phyloP scores from a whole-genome alignment of 1,284 basidiomycete genomes.

The Apiotrichum sp. region DNA sequence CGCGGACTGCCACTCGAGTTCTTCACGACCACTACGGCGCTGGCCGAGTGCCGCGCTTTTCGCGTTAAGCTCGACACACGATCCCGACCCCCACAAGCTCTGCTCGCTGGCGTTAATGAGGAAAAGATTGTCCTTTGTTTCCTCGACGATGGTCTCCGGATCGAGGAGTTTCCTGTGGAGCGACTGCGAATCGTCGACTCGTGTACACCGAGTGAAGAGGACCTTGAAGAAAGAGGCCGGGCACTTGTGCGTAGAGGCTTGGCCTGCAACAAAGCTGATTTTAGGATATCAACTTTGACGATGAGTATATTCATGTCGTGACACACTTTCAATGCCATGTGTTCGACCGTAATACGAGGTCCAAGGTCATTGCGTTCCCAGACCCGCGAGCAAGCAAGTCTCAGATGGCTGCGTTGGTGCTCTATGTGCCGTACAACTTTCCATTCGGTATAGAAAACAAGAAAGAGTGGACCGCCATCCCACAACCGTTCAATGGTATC shows the following conservation, averaged over 20 bases:
- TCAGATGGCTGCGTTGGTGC: neutral
- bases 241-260: too few species aligned
- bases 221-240: too few species aligned
- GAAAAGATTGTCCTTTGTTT: neutral
- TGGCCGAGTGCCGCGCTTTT: slow-evolving; percentile 1
- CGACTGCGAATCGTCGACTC: too few species aligned
- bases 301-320: slow-evolving; percentile 34
- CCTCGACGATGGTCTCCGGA: neutral
- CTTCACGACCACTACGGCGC: slow-evolving; percentile 23
- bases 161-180: neutral
- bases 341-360: slow-evolving; percentile 18
- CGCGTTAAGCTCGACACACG: neutral
- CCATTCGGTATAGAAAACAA: neutral
- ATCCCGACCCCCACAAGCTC: slow-evolving; percentile 7
- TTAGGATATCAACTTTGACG: slow-evolving; percentile 40
- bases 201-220: too few species aligned
- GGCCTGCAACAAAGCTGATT: too few species aligned
- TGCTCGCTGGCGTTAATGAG: slow-evolving; percentile 6
- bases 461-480: neutral
- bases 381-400: neutral
- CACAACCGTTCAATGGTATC: too few species aligned
- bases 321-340: slow-evolving; percentile 14
- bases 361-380: slow-evolving; percentile 18
- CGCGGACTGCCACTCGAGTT: slow-evolving; percentile 19
- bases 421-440: neutral